Conservation (phyloP, 805 yeast species). For the Blastobotrys mokoenaii region DNA sequence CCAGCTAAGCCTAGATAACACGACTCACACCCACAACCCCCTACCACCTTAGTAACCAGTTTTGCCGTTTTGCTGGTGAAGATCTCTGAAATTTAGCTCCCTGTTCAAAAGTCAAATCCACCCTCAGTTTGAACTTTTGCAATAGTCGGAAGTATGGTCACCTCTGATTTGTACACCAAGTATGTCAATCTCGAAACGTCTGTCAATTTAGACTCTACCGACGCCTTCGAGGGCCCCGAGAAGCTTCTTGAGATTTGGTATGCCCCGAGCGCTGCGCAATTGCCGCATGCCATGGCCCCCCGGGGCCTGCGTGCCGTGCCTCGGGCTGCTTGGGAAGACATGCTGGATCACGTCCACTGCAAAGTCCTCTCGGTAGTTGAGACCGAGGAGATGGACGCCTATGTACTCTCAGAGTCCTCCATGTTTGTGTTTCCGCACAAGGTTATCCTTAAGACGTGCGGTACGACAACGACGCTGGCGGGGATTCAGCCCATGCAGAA, state of each 20-base stretch:
- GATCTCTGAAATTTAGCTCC: constrained; percentile 1
- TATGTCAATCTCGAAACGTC: constrained; percentile 75
- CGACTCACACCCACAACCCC: constrained; percentile 18
- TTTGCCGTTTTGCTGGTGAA: constrained; percentile 11
- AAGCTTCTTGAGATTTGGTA: constrained; percentile 89
- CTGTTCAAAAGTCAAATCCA: too few relatives aligned
- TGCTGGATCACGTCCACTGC: constrained; percentile 79
- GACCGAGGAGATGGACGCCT: constrained; percentile 63
- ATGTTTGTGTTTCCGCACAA: constrained; percentile 83
- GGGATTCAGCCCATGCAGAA: constrained; percentile 63
- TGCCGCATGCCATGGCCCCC: constrained; percentile 32
- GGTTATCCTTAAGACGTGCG: constrained; percentile 86
- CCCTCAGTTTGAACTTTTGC: too few relatives aligned
- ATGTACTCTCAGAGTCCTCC: constrained; percentile 80
- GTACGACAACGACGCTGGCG: constrained; percentile 83
- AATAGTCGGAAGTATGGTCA: too few relatives aligned
- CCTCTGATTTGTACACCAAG: constrained; percentile 5
- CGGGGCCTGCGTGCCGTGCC: constrained; percentile 53
- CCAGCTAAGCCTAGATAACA: constrained; percentile 29
- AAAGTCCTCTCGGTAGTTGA: constrained; percentile 76
- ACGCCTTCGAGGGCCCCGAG: constrained; percentile 97
- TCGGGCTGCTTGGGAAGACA: constrained; percentile 55
- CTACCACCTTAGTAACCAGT: not conserved
- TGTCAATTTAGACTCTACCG: constrained; percentile 72
- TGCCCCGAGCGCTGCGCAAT: constrained; percentile 39